These are phyloP conservation scores for Rhodofomes roseus DNA, from an alignment of 1,284 basidiomycete genomes.

Conservation along the genomic window DNA sequence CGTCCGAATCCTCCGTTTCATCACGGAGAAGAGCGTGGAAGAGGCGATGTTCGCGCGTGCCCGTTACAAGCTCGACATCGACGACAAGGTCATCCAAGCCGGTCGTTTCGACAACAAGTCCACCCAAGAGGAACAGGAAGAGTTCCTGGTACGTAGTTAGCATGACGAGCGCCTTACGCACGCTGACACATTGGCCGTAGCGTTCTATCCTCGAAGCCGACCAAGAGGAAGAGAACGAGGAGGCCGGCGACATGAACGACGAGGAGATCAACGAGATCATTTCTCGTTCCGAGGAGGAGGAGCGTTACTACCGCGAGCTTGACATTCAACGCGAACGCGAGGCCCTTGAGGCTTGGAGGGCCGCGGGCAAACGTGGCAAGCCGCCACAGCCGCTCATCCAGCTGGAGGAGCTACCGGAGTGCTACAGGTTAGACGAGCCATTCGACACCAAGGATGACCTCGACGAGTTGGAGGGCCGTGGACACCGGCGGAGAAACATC, in stretches of 20 bases:
- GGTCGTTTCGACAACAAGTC: conserved; percentile 99
- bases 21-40: conserved; percentile 98
- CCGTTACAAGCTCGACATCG: conserved; percentile 96
- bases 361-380: conserved; percentile 74
- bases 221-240: conserved; percentile 90
- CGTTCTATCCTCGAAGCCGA: conserved; percentile 86
- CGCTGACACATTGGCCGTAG: conserved; percentile 32
- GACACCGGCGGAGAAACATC: conserved; percentile 78
- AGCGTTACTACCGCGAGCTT: conserved; percentile 78
- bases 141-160: conserved; percentile 69
- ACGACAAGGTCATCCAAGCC: conserved; percentile 99
- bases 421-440: conserved; percentile 84
- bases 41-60: conserved; percentile 96
- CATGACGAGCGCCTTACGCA: conserved; percentile 4
- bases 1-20: conserved; percentile 94
- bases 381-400: conserved; percentile 81
- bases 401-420: conserved; percentile 88
- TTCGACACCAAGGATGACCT: conserved; percentile 68
- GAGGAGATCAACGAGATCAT: conserved; percentile 96
- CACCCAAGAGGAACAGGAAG: conserved; percentile 96
- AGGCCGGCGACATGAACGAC: conserved; percentile 94
- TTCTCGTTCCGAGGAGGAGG: conserved; percentile 83
- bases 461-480: conserved; percentile 75
- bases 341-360: conserved; percentile 69
- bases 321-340: conserved; percentile 81